A percentile compares a stretch with the other conserved stretches of the same genome.
These are phyloP conservation scores for Solanum chilense DNA, from an alignment of 257 asterid species.

Conservation along the genomic window DNA sequence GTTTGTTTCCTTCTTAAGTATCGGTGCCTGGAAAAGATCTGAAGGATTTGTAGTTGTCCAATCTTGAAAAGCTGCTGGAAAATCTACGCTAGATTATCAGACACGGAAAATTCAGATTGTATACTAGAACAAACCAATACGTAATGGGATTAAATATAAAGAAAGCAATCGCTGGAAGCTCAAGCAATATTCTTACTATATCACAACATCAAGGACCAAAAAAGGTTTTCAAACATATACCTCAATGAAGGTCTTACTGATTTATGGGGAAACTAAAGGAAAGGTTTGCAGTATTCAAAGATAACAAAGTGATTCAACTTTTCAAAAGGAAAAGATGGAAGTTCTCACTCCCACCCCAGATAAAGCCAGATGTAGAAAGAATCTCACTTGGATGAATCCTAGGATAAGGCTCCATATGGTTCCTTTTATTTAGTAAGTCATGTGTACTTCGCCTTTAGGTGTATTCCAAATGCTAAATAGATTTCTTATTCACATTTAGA, in stretches of 20 bases:
- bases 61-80: constrained; percentile 75
- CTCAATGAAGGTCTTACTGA: not conserved
- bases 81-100: constrained; percentile 59
- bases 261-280: not conserved
- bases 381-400: not conserved
- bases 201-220: not conserved
- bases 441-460: not conserved
- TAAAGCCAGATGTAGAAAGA: not conserved
- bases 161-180: constrained; percentile 3
- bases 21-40: constrained; percentile 79
- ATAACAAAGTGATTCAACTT: not conserved
- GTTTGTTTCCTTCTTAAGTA: constrained; percentile 56
- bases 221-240: not conserved
- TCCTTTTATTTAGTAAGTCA: not conserved
- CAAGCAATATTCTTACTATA: not conserved
- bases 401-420: not conserved
- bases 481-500: not conserved
- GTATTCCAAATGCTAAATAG: not conserved
- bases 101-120: constrained; percentile 15
- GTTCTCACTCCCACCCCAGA: not conserved
- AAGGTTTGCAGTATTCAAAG: not conserved
- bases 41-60: constrained; percentile 77
- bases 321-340: not conserved
- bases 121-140: not conserved
- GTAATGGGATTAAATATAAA: not conserved